phyloP scores from a whole-genome alignment of 176 grass and related monocot genomes.

The Phoenix roebelenii region DNA sequence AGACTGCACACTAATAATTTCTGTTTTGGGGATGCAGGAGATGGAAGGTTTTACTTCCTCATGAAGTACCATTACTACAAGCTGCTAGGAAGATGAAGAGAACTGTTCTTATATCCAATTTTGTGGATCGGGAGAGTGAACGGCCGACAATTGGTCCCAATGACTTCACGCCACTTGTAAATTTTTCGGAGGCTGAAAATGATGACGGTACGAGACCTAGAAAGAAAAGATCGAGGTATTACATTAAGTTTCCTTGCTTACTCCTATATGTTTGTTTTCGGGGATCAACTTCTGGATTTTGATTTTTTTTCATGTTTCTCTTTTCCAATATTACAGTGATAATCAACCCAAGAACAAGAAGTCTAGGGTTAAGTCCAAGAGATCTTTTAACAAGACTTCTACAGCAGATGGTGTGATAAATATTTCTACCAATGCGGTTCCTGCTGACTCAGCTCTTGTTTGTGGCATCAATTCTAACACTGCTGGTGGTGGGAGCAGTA shows the following conservation, averaged over 20 bases:
- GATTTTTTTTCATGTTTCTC: background rate
- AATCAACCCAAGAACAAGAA: slow-evolving; percentile 10
- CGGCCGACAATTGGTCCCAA: slow-evolving; percentile 58
- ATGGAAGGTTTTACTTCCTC: slow-evolving; percentile 49
- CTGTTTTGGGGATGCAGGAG: slow-evolving; percentile 25
- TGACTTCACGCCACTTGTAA: slow-evolving; percentile 47
- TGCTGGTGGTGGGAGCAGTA: background rate
- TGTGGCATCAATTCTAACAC: background rate
- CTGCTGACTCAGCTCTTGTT: slow-evolving; percentile 14
- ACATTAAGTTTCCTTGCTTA: background rate
- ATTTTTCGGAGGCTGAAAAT: slow-evolving; percentile 18
- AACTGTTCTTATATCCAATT: slow-evolving; percentile 62
- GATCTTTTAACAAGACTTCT: background rate
- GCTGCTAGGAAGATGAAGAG: slow-evolving; percentile 56
- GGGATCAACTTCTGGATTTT: background rate
- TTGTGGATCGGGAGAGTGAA: slow-evolving; percentile 80
- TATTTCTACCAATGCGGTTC: slow-evolving; percentile 4
- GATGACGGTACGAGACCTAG: background rate
- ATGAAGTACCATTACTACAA: slow-evolving; percentile 37
- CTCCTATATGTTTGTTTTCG: no score
- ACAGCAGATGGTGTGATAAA: slow-evolving; percentile 3
- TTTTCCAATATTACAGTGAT: background rate
- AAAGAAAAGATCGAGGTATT: slow-evolving; percentile 43
- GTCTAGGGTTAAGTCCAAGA: slow-evolving; percentile 4
- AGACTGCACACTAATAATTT: slow-evolving; percentile 16